A percentile compares a stretch with the other conserved stretches of the same genome.
phyloP scores from a whole-genome alignment of 345 rosid species.

The Reutealis trisperma region DNA sequence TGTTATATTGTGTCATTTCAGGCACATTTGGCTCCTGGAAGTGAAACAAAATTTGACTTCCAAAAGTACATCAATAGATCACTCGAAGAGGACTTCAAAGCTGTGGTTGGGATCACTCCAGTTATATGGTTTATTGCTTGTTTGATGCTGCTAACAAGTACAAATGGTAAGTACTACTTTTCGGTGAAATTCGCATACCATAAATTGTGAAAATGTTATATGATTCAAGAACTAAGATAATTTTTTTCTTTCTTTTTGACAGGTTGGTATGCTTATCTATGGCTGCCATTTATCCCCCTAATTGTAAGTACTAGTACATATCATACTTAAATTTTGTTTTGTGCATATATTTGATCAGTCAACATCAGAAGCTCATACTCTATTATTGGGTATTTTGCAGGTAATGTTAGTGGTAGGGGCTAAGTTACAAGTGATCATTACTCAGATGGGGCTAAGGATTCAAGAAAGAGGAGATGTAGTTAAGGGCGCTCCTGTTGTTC shows the following conservation, averaged over 20 bases:
- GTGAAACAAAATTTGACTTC: conserved; percentile 69
- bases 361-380: not conserved
- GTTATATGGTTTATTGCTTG: conserved; percentile 73
- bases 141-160: conserved; percentile 64
- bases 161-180: conserved; percentile 59
- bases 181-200: not conserved
- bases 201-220: not conserved
- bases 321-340: not conserved
- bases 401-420: conserved; percentile 70
- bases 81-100: conserved; percentile 83
- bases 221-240: not conserved
- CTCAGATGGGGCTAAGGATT: conserved; percentile 74
- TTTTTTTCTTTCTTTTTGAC: conserved; percentile 12
- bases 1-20: conserved; percentile 32
- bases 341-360: not conserved
- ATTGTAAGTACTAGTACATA: conserved; percentile 57
- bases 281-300: conserved; percentile 86
- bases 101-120: conserved; percentile 92
- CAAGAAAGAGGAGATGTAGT: conserved; percentile 87
- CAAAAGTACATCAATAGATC: conserved; percentile 82
- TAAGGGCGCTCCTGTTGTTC: conserved; percentile 86
- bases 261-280: conserved; percentile 70
- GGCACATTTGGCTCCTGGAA: conserved; percentile 89
- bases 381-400: conserved; percentile 37
- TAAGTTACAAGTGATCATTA: conserved; percentile 83